Percentiles rank a stretch among this genome's conserved stretches.
Conservation (phyloP, 164 flowering plant genomes). For the Litsea cubeba region DNA sequence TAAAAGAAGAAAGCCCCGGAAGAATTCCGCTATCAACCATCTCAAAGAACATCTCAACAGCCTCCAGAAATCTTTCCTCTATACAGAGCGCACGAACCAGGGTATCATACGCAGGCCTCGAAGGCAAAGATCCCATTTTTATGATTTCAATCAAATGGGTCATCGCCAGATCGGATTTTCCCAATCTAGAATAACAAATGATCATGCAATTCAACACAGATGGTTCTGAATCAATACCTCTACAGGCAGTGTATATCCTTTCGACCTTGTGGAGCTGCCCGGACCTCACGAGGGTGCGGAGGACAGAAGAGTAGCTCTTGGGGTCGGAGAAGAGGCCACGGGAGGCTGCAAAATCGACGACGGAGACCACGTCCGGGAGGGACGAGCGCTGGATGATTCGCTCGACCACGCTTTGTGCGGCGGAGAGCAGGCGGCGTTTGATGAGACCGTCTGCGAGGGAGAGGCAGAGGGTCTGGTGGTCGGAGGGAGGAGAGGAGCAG, state of each 20-base stretch:
- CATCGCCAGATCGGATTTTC: conserved; percentile 41
- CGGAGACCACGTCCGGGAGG: conserved; percentile 20
- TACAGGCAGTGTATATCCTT: conserved; percentile 21
- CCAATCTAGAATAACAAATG: conserved; percentile 40
- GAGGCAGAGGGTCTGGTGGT: conserved; percentile 30
- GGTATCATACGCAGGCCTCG: conserved; percentile 25
- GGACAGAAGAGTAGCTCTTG: not conserved
- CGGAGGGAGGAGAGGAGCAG: conserved; percentile 1
- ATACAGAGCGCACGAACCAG: conserved; percentile 30
- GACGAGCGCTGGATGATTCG: conserved; percentile 30
- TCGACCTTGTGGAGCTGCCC: conserved; percentile 35
- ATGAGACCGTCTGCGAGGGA: conserved; percentile 31
- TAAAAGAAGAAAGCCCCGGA: conserved; percentile 24
- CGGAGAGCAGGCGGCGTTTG: conserved; percentile 25
- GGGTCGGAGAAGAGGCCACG: conserved; percentile 38
- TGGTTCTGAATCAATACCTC: conserved; percentile 29
- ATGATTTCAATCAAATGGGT: conserved; percentile 29
- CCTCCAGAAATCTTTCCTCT: conserved; percentile 30
- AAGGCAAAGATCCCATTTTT: conserved; percentile 16
- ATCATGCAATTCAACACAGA: conserved; percentile 42
- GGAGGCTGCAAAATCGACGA: conserved; percentile 24
- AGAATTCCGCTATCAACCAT: conserved; percentile 16
- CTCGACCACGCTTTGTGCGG: conserved; percentile 38
- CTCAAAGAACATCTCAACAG: conserved; percentile 27
- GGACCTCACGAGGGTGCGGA: conserved; percentile 21